Evolutionary conservation across 1,284 basidiomycete species (phyloP), one percentile per base, ranked within the genome.

Genomic region (Erythrobasidium hasegawianum): DNA sequence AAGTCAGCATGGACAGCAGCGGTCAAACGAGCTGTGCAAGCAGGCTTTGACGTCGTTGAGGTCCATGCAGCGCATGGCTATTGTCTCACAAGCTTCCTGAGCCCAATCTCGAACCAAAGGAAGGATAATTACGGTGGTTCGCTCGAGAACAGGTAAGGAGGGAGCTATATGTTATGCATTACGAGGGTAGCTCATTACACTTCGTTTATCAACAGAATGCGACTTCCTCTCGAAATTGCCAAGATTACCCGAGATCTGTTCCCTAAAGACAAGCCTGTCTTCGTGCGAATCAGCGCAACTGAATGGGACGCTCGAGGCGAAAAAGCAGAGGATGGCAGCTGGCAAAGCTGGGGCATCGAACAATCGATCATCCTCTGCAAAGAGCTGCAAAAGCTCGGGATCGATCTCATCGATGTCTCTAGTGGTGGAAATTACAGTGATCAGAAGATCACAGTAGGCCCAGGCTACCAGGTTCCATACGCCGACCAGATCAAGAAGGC

Each of bases 271-370:
- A 85, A 84, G 68, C 88, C 88, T 1, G 80, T 93, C 5, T 88
- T 90, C 76, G 83, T 86, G 58, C 82, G 88, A 58, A 81, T 91
- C 66, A 86, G 84, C 70, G 88, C 86, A 9, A 82, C 81, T 2
- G 88, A 92, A 71, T 90, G 87, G 87, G 84, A 84, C n/a, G 84
- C 86, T 66, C 83, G 84, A 0, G 83, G 84, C 1, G 87, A 88
- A 73, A 80, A 82, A 71, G 80, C 80, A 61, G 79, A 80, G 24
- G 77, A 83, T 24, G 85, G 83, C 18, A 76, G 78, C 59, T 88
- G 84, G 83, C 81, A 79, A 64, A 81, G 83, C 59, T 90, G 88
- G 87, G 89, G 88, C 13, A 80, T 89, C 57, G 86, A 89, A 76
- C 88, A 91, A 77, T 87, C 83, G 72, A 86, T 81, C 40, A 72